These are phyloP conservation scores for Cytospora mali DNA, from an alignment of 2,329 filamentous ascomycete genomes.

Conservation along the genomic window DNA sequence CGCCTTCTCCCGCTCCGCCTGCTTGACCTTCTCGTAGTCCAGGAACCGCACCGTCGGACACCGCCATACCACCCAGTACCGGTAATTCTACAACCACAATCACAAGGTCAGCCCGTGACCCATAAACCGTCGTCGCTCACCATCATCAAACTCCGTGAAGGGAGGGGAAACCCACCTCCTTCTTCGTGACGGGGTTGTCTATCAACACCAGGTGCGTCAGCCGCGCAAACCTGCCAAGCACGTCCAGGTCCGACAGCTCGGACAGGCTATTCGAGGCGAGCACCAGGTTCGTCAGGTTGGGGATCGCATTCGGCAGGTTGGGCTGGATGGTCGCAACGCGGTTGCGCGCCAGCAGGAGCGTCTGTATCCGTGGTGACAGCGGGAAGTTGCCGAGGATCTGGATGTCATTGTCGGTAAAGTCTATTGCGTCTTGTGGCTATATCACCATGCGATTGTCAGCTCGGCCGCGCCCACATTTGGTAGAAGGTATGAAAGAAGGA, in stretches of 20 bases:
- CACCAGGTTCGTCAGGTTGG: slow-evolving; percentile 79
- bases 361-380: slow-evolving; percentile 82
- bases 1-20: slow-evolving; percentile 76
- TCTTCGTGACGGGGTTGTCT: slow-evolving; percentile 89
- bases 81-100: slow-evolving; percentile 72
- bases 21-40: slow-evolving; percentile 89
- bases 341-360: slow-evolving; percentile 87
- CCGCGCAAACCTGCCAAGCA: slow-evolving; percentile 67
- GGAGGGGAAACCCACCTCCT: slow-evolving; percentile 68
- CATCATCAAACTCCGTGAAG: background rate
- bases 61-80: slow-evolving; percentile 87
- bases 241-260: slow-evolving; percentile 86
- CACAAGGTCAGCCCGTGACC: background rate
- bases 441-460: background rate
- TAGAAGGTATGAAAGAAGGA: no score
- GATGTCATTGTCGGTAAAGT: slow-evolving; percentile 98
- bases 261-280: slow-evolving; percentile 79
- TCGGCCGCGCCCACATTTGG: background rate
- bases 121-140: background rate
- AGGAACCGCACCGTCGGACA: slow-evolving; percentile 85
- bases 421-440: slow-evolving; percentile 93
- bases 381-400: slow-evolving; percentile 89
- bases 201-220: slow-evolving; percentile 80
- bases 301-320: slow-evolving; percentile 72
- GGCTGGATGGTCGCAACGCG: slow-evolving; percentile 81